These are phyloP conservation scores for Viola pubescens DNA, from an alignment of 441 rosid species.

Conservation along the genomic window DNA sequence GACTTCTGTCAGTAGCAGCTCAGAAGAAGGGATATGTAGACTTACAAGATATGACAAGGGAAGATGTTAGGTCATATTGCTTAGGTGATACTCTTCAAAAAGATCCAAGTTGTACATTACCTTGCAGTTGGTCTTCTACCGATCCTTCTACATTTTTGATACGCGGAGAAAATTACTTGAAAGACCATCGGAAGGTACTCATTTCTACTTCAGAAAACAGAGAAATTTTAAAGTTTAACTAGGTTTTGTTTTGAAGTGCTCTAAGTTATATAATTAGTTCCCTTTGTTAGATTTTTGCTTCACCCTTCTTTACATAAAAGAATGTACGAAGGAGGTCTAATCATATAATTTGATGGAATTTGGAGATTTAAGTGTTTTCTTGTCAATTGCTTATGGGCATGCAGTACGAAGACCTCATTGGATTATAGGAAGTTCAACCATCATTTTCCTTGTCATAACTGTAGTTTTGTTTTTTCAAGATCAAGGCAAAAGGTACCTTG, in stretches of 20 bases:
- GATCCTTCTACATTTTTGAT: constrained; percentile 74
- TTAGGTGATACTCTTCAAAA: constrained; percentile 69
- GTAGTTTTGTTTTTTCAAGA: constrained; percentile 29
- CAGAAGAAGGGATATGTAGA: constrained; percentile 75
- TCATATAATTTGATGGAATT: too few relatives aligned
- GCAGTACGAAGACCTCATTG: too few relatives aligned
- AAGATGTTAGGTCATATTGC: constrained; percentile 27
- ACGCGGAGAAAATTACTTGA: constrained; percentile 65
- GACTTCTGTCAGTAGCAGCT: constrained; percentile 30
- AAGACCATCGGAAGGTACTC: constrained; percentile 61
- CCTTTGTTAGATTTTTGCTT: too few relatives aligned
- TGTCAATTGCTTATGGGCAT: too few relatives aligned
- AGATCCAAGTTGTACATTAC: constrained; percentile 42
- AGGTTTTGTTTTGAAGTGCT: not conserved
- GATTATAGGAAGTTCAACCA: not conserved
- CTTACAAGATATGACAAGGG: constrained; percentile 39
- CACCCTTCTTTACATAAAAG: too few relatives aligned
- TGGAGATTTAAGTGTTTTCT: too few relatives aligned
- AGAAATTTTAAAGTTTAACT: not conserved
- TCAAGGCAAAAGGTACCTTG: constrained; percentile 58
- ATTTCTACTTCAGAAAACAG: not conserved
- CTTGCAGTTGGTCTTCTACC: constrained; percentile 62
- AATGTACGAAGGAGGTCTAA: too few relatives aligned
- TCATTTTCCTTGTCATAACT: not conserved
- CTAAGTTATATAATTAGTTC: too few relatives aligned